Conservation (phyloP, 2,329 filamentous ascomycete species). For the Plectosphaerella sp. region DNA sequence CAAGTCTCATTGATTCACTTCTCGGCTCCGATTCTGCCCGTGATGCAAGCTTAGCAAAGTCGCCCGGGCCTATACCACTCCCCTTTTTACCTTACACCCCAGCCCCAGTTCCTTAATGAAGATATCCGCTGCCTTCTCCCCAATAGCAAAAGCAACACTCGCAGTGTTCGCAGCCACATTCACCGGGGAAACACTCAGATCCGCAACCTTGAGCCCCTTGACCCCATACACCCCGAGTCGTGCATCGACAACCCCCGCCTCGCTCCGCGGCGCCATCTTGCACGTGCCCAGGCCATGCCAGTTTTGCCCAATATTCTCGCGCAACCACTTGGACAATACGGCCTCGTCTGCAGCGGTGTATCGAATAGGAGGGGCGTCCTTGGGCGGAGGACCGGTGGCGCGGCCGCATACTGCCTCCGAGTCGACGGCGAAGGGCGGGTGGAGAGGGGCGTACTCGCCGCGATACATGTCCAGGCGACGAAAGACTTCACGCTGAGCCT, state of each 20-base stretch:
- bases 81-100: background rate
- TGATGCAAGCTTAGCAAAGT: no score
- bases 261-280: conserved; percentile 32
- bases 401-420: conserved; percentile 31
- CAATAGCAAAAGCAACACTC: conserved; percentile 37
- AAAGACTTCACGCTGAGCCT: conserved; percentile 55
- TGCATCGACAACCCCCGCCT: conserved; percentile 35
- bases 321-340: conserved; percentile 37
- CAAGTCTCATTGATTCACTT: no score
- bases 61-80: no score
- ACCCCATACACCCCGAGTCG: conserved; percentile 36
- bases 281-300: conserved; percentile 40
- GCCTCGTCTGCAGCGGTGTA: conserved; percentile 44
- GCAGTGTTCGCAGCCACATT: conserved; percentile 40
- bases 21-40: no score
- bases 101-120: conserved; percentile 19
- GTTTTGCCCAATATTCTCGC: conserved; percentile 30
- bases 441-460: conserved; percentile 34
- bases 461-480: conserved; percentile 49
- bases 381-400: conserved; percentile 13
- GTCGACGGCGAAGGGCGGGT: conserved; percentile 36
- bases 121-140: conserved; percentile 34
- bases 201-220: conserved; percentile 47
- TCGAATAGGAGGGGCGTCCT: conserved; percentile 31
- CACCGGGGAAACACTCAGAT: conserved; percentile 45